Evolutionary conservation across 441 rosid genomes (phyloP).

Genomic region (Populus hybrid): DNA sequence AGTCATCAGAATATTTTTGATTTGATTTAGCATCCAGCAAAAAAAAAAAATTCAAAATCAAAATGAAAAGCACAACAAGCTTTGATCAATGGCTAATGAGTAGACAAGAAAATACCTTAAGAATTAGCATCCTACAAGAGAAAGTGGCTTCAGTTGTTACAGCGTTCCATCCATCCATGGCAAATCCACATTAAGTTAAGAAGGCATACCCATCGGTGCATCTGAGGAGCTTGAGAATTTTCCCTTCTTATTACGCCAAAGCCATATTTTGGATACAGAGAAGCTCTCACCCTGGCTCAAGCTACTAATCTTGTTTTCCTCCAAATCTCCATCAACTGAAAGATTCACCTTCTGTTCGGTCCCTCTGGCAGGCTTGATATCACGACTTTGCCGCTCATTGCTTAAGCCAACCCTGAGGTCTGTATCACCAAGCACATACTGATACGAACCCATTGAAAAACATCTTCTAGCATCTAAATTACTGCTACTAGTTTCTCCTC

Average conservation of each 20-base stretch:
- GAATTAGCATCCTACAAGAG: background rate
- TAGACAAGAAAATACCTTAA: slow-evolving; percentile 3
- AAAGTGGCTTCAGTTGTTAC: slow-evolving; percentile 36
- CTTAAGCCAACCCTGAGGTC: slow-evolving; percentile 63
- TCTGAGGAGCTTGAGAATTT: slow-evolving; percentile 49
- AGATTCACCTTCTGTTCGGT: slow-evolving; percentile 32
- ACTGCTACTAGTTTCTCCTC: slow-evolving; percentile 47
- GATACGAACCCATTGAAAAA: slow-evolving; percentile 75
- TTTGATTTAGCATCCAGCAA: slow-evolving; percentile 29
- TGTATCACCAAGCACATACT: slow-evolving; percentile 61
- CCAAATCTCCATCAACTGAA: slow-evolving; percentile 38
- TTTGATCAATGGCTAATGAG: slow-evolving; percentile 24
- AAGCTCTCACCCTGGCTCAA: slow-evolving; percentile 79
- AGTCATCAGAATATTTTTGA: slow-evolving; percentile 20
- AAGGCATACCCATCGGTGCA: slow-evolving; percentile 32
- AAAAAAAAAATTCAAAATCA: slow-evolving; percentile 3
- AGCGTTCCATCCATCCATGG: slow-evolving; percentile 48
- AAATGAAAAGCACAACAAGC: slow-evolving; percentile 16
- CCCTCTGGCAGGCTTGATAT: slow-evolving; percentile 28
- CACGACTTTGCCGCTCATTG: slow-evolving; percentile 25
- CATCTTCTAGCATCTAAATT: slow-evolving; percentile 65
- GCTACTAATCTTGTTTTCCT: slow-evolving; percentile 54
- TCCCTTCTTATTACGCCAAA: slow-evolving; percentile 85
- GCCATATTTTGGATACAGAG: slow-evolving; percentile 96
- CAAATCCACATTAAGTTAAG: slow-evolving; percentile 36